Evolutionary conservation across 1,139 yeast species (phyloP).

Genomic region (Taiozyma sp.): DNA sequence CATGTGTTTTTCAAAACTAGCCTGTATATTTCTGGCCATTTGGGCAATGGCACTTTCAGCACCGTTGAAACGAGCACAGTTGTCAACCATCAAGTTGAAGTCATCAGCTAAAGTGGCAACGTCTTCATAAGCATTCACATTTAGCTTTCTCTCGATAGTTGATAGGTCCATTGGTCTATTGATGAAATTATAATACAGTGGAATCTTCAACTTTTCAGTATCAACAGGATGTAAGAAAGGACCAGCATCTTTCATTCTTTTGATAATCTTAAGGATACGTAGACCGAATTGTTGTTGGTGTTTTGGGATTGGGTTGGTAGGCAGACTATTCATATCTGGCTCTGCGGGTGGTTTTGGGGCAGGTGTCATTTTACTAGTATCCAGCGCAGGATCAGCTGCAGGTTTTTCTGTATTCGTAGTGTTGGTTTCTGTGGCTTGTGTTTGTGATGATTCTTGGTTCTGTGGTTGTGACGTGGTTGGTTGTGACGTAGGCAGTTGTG

Average conservation of each 20-base stretch:
- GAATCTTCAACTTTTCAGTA: conserved; percentile 80
- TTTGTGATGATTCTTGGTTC: conserved; percentile 2
- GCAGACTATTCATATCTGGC: conserved; percentile 66
- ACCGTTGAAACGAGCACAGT: conserved; percentile 85
- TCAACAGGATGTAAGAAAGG: conserved; percentile 93
- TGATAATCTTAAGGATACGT: conserved; percentile 72
- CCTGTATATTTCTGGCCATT: conserved; percentile 88
- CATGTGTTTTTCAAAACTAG: conserved; percentile 91
- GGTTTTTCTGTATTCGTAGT: not conserved
- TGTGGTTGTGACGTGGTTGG: not conserved
- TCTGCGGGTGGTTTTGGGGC: conserved; percentile 71
- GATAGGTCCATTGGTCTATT: conserved; percentile 90
- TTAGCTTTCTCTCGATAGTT: conserved; percentile 80
- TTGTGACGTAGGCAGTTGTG: not conserved
- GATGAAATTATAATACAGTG: conserved; percentile 80
- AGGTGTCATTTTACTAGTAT: conserved; percentile 33
- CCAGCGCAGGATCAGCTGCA: conserved; percentile 1
- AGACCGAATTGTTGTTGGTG: conserved; percentile 67
- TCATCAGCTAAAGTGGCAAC: conserved; percentile 70
- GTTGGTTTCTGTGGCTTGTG: conserved; percentile 2
- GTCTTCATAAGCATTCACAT: conserved; percentile 61
- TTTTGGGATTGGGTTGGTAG: conserved; percentile 69
- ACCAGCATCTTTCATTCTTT: conserved; percentile 84
- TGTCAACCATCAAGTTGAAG: conserved; percentile 77
- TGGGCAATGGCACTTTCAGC: conserved; percentile 74